Conservation (phyloP, 257 asterid species). For the Forsythia viridissima region DNA sequence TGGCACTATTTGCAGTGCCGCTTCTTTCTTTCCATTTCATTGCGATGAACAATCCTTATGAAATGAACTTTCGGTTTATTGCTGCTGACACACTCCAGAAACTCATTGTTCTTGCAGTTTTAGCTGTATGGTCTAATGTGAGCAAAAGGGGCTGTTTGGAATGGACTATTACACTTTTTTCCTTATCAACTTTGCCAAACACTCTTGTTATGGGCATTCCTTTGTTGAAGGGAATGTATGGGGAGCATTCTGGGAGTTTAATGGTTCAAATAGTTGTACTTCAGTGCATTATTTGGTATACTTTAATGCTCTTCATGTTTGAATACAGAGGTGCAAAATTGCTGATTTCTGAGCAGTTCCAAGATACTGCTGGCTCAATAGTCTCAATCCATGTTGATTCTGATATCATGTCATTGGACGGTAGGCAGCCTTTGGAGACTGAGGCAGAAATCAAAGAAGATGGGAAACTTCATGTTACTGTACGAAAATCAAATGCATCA, state of each 20-base stretch:
- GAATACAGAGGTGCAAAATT: conserved; percentile 77
- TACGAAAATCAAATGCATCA: conserved; percentile 75
- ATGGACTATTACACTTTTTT: conserved; percentile 88
- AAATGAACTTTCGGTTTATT: conserved; percentile 80
- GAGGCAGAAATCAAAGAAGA: conserved; percentile 75
- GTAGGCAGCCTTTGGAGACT: conserved; percentile 72
- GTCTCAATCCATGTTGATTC: conserved; percentile 88
- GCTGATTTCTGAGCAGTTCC: conserved; percentile 84
- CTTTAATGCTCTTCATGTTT: conserved; percentile 86
- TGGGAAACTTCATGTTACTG: conserved; percentile 81
- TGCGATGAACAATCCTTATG: conserved; percentile 70
- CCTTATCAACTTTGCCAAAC: conserved; percentile 83
- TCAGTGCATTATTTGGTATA: conserved; percentile 92
- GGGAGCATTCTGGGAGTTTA: conserved; percentile 59
- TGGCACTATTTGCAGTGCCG: conserved; percentile 89
- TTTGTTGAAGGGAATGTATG: conserved; percentile 82
- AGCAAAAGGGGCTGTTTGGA: conserved; percentile 65
- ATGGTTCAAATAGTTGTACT: conserved; percentile 96
- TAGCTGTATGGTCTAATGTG: conserved; percentile 58
- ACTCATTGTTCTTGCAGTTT: conserved; percentile 54
- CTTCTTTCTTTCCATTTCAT: conserved; percentile 87
- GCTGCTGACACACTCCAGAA: conserved; percentile 88
- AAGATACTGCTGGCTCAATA: conserved; percentile 80
- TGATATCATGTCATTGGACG: conserved; percentile 80
- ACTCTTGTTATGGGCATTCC: conserved; percentile 97